Percentiles rank a stretch among this genome's conserved stretches.
Evolutionary conservation across 2,329 filamentous ascomycete species (phyloP).

Genomic region (Volutella citrinella): DNA sequence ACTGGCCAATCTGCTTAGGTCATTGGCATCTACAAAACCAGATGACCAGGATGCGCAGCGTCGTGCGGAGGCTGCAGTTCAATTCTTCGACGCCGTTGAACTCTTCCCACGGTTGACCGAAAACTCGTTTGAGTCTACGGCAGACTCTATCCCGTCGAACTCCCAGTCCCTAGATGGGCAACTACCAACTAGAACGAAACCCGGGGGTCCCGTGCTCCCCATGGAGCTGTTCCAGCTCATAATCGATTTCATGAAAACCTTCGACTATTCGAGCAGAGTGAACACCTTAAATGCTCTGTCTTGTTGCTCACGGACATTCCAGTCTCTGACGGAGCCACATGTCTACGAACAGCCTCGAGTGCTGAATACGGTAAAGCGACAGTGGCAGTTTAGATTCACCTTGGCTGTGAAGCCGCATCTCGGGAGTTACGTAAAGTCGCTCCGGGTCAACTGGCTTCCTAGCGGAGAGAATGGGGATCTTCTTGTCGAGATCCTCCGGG

Average conservation of each 20-base stretch:
- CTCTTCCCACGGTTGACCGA: neutral
- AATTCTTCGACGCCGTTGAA: neutral
- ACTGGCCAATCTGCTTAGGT: neutral
- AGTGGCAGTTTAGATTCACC: constrained; percentile 5
- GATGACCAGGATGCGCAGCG: constrained; percentile 4
- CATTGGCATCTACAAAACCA: neutral
- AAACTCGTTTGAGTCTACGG: too few species aligned
- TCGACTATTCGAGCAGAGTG: neutral
- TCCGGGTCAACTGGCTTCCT: constrained; percentile 1
- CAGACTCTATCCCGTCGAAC: neutral
- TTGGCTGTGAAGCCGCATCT: constrained; percentile 10
- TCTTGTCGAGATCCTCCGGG: neutral
- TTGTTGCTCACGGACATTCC: constrained; percentile 1
- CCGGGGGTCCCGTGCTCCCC: neutral
- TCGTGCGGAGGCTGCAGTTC: constrained; percentile 1
- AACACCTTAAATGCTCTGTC: constrained; percentile 9
- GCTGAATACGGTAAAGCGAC: neutral
- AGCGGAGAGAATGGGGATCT: neutral
- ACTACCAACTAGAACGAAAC: neutral
- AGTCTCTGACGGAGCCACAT: constrained; percentile 1
- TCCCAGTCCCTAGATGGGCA: too few species aligned
- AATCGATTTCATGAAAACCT: neutral
- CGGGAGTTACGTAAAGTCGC: neutral
- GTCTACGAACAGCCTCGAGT: constrained; percentile 8
- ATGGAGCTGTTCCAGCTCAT: constrained; percentile 7